These are phyloP conservation scores for Clitopilus hobsonii DNA, from an alignment of 768 basidiomycete genomes.

Conservation along the genomic window DNA sequence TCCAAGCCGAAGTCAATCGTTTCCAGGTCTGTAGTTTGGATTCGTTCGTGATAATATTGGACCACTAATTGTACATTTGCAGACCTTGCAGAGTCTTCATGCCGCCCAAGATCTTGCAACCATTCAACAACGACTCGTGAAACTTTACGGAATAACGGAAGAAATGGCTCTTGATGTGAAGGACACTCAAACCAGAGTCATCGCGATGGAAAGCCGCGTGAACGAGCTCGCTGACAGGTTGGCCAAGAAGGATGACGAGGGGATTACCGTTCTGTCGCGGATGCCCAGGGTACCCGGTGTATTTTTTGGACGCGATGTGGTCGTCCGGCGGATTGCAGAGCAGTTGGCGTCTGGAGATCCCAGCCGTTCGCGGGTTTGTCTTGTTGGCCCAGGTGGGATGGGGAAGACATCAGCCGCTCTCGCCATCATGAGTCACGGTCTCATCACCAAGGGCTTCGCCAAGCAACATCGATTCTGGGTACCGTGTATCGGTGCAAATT, in stretches of 20 bases:
- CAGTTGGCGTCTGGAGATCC: not conserved
- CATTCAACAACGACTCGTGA: no score
- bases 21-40: not conserved
- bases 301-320: not conserved
- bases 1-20: not conserved
- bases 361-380: conserved; percentile 7
- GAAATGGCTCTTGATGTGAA: no score
- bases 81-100: no score
- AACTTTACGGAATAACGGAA: no score
- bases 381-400: conserved; percentile 31
- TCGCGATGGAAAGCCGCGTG: no score
- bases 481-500: conserved; percentile 26
- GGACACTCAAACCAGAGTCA: no score
- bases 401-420: conserved; percentile 34
- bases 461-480: conserved; percentile 22
- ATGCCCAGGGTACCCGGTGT: not conserved
- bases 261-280: not conserved
- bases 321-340: not conserved
- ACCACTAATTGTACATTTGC: not conserved
- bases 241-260: no score
- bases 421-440: conserved; percentile 20
- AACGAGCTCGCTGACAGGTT: no score
- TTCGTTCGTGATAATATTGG: not conserved
- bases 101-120: no score
- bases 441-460: conserved; percentile 17